phyloP scores from a whole-genome alignment of 441 rosid genomes.

The Croton setiger region DNA sequence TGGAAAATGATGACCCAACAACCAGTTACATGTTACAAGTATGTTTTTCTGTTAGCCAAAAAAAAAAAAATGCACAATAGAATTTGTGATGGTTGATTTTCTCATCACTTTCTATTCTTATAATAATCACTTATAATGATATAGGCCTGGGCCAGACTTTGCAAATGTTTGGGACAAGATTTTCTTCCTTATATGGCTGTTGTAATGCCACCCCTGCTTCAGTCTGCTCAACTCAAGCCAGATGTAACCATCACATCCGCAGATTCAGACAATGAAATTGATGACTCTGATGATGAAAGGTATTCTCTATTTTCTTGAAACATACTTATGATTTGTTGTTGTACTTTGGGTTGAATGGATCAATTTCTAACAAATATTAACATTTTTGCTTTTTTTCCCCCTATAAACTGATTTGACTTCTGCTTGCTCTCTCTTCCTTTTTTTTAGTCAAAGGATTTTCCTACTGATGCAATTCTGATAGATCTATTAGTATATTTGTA shows the following conservation, averaged over 20 bases:
- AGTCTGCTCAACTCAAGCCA: constrained; percentile 97
- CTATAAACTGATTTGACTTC: neutral
- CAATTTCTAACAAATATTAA: neutral
- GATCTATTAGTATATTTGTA: neutral
- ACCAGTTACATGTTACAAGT: constrained; percentile 99
- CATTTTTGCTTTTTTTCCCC: neutral
- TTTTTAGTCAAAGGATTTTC: neutral
- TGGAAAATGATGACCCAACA: constrained; percentile 99
- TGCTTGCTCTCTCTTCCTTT: neutral
- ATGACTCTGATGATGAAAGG: constrained; percentile 98
- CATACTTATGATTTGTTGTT: too few species aligned
- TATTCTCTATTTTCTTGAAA: constrained; percentile 22
- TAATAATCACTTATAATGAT: constrained; percentile 18
- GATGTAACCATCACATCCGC: constrained; percentile 98
- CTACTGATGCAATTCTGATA: neutral
- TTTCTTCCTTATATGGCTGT: constrained; percentile 97
- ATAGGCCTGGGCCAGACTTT: constrained; percentile 99
- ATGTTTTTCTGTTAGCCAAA: constrained; percentile 20
- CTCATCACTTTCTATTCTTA: constrained; percentile 6
- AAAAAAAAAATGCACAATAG: too few species aligned
- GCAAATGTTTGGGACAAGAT: constrained; percentile 99
- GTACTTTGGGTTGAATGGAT: neutral
- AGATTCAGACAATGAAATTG: constrained; percentile 93
- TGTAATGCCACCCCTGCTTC: constrained; percentile 99
- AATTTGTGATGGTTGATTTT: constrained; percentile 6